phyloP scores from a whole-genome alignment of 352 stramenopile species.

The Elongisporangium prolatum region DNA sequence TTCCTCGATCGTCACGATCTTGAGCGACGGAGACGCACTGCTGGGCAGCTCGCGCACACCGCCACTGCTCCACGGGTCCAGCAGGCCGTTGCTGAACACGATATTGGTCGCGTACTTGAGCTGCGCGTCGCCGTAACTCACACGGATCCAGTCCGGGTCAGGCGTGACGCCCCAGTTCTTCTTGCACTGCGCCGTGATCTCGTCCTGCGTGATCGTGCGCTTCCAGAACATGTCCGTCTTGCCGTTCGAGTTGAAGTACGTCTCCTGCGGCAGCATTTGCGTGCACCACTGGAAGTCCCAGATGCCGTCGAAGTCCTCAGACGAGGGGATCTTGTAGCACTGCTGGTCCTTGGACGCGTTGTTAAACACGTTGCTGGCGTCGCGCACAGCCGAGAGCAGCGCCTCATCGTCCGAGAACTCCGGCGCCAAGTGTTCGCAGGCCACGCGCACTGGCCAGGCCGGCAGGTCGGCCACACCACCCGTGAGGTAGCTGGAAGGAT shows the following conservation, averaged over 20 bases:
- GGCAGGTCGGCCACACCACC: slow-evolving; percentile 70
- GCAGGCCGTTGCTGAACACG: slow-evolving; percentile 92
- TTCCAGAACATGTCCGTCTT: slow-evolving; percentile 92
- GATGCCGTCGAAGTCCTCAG: slow-evolving; percentile 79
- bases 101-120: slow-evolving; percentile 88
- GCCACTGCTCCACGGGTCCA: slow-evolving; percentile 91
- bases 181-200: slow-evolving; percentile 61
- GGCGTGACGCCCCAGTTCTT: slow-evolving; percentile 59
- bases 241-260: slow-evolving; percentile 87
- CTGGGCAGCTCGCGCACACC: slow-evolving; percentile 69
- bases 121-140: slow-evolving; percentile 64
- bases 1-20: slow-evolving; percentile 67
- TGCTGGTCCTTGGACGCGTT: slow-evolving; percentile 75
- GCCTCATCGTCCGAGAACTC: slow-evolving; percentile 35
- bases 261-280: slow-evolving; percentile 88
- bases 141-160: slow-evolving; percentile 68
- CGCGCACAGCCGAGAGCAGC: slow-evolving; percentile 45
- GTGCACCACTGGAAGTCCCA: slow-evolving; percentile 93
- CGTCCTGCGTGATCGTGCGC: slow-evolving; percentile 50
- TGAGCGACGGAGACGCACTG: slow-evolving; percentile 41
- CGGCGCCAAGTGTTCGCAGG: slow-evolving; percentile 67
- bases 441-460: slow-evolving; percentile 89
- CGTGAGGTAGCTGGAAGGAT: slow-evolving; percentile 91
- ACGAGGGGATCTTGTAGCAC: slow-evolving; percentile 72
- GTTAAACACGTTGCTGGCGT: slow-evolving; percentile 84